Base-by-base conservation (phyloP, 371 early-diverging fungal genomes). In the Mortierella polycephala region DNA sequence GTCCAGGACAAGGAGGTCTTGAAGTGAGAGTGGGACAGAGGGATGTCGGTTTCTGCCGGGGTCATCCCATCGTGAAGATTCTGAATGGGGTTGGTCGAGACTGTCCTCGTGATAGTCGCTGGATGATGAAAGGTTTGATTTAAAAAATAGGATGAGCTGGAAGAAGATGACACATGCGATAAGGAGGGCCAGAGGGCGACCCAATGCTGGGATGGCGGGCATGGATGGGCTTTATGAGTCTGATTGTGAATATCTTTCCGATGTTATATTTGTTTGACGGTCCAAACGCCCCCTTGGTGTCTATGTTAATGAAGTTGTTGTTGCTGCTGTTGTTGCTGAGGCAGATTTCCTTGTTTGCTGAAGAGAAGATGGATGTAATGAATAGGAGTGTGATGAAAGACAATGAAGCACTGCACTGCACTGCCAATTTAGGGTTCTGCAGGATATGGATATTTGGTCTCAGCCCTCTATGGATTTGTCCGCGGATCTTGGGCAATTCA, bases 41-140 rank as follows among this genome's bases (percentile, higher is more conserved):
- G 79, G 79, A 44, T 72, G 79, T 3, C 79, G 72, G 54, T 72
- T 69, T 60, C 66, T 59, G 42, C 16, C 57, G 18, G 68, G 69
- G 57, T 77, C 69, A 13, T 60, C 23, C 55, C 61, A 53, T 4
- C 30, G 51, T 53, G 67, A 62, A 11, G 63, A 57, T 40, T 30
- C 30, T 30, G 44, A 39, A 12, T 44, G 47, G 44, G 53, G 16
- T 8, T 30, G n/a, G 63, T 54, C 53, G 63, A 53, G 55, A 37
- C 20, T 9, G 21, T 53, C 49, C 11, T 51, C 41, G n/a, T 16
- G 67, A 14, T 39, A 21, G 21, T 55, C 14, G 5, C 49, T 45
- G n/a, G 71, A 54, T 18, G 73, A 62, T 1, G 58, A 45, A n/a
- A 47, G 8, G 20, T 65, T 64, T 57, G 67, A 67, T 21, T 57